Conservation (phyloP, 768 basidiomycete genomes). For the Galerina marginata region DNA sequence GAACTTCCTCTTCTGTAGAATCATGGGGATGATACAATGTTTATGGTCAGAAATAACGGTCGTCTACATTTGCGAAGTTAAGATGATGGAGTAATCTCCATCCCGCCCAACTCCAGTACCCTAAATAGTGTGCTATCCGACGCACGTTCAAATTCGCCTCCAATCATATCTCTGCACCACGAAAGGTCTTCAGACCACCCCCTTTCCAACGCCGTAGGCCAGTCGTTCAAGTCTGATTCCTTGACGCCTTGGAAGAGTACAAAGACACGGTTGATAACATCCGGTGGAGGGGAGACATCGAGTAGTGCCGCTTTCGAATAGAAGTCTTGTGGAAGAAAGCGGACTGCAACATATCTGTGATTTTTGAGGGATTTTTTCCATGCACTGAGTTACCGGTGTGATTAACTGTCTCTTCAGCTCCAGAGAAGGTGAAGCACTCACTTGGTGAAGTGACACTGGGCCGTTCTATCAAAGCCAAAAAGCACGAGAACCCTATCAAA, state of each 20-base stretch:
- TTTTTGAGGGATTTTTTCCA: background rate
- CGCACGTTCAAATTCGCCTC: background rate
- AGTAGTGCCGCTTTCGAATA: background rate
- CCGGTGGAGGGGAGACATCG: background rate
- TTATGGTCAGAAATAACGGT: too few relatives aligned
- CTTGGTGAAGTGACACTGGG: too few relatives aligned
- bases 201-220: background rate
- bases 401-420: background rate
- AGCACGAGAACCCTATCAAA: too few relatives aligned
- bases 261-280: slow-evolving; percentile 4
- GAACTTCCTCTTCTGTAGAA: too few relatives aligned
- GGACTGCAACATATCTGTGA: background rate
- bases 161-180: background rate
- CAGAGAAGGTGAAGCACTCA: background rate
- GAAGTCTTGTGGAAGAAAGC: background rate
- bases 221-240: background rate
- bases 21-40: too few relatives aligned
- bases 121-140: background rate
- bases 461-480: too few relatives aligned
- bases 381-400: background rate
- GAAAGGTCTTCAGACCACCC: background rate
- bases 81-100: slow-evolving; percentile 3
- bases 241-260: background rate
- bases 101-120: slow-evolving; percentile 10
- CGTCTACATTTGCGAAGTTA: background rate